phyloP scores from a whole-genome alignment of 805 yeast genomes.

The Ogataea henricii region DNA sequence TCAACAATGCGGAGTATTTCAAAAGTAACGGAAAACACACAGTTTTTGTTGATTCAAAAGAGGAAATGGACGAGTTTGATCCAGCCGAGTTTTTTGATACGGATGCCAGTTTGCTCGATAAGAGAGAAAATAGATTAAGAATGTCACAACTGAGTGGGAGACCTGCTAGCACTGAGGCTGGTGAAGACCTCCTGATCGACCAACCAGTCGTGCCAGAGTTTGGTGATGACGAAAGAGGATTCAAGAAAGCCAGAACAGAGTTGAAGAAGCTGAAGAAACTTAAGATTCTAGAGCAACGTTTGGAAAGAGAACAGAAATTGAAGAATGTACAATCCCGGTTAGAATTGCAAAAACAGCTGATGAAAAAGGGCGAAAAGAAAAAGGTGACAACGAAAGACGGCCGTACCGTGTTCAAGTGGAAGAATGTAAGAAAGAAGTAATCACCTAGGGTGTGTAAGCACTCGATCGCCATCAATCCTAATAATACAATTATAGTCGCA shows the following conservation, averaged over 20 bases:
- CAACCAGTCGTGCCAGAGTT: conserved; percentile 24
- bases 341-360: conserved; percentile 78
- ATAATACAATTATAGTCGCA: neutral
- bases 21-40: conserved; percentile 75
- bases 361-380: conserved; percentile 88
- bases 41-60: conserved; percentile 72
- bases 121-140: conserved; percentile 73
- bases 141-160: conserved; percentile 56
- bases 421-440: conserved; percentile 65
- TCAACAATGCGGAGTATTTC: conserved; percentile 47
- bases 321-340: conserved; percentile 67
- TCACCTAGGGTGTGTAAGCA: neutral
- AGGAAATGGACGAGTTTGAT: conserved; percentile 57
- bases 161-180: conserved; percentile 37
- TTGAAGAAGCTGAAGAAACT: conserved; percentile 62
- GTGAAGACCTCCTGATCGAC: conserved; percentile 19
- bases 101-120: conserved; percentile 57
- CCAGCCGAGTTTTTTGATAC: conserved; percentile 73
- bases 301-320: conserved; percentile 71
- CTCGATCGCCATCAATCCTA: neutral
- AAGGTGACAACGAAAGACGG: conserved; percentile 71
- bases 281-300: conserved; percentile 58
- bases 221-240: conserved; percentile 28
- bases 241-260: conserved; percentile 31
- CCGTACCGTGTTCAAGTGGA: conserved; percentile 78